A percentile compares a stretch with the other conserved stretches of the same genome.
Evolutionary conservation across 345 rosid species (phyloP).

Genomic region (Aethionema arabicum): DNA sequence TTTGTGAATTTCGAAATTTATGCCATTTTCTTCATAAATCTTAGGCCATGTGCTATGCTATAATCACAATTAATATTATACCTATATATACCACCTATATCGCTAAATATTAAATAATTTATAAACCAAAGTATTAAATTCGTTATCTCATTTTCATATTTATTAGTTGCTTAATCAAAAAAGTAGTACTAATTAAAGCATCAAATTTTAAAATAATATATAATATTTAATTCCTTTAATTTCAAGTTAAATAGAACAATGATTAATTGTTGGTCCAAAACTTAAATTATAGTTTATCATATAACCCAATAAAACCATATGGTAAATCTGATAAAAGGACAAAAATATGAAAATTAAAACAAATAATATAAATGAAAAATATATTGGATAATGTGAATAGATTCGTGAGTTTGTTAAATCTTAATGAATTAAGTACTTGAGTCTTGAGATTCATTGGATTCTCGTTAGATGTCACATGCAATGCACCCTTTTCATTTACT

Average conservation of each 20-base stretch:
- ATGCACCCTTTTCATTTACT: neutral
- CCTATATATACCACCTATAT: neutral
- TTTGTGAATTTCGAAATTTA: neutral
- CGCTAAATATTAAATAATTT: conserved; percentile 10
- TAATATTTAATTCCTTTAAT: too few relatives aligned
- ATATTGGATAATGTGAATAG: conserved; percentile 36
- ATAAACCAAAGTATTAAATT: neutral
- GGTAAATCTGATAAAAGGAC: conserved; percentile 10
- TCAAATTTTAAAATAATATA: too few relatives aligned
- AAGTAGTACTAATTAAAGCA: too few relatives aligned
- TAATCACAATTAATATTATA: conserved; percentile 7
- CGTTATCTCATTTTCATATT: too few relatives aligned
- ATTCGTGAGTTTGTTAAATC: conserved; percentile 31
- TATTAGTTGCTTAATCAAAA: too few relatives aligned
- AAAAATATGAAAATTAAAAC: neutral
- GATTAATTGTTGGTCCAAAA: too few relatives aligned
- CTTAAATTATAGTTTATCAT: neutral
- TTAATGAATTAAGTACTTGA: conserved; percentile 25
- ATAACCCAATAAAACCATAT: neutral
- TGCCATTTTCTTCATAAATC: conserved; percentile 15
- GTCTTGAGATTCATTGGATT: conserved; percentile 25
- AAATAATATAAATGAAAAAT: conserved; percentile 14
- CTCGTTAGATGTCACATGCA: conserved; percentile 36
- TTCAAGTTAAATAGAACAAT: too few relatives aligned
- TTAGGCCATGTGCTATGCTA: conserved; percentile 29